phyloP scores from a whole-genome alignment of 129 eudicot species.

The Chrysanthemum makinoi region DNA sequence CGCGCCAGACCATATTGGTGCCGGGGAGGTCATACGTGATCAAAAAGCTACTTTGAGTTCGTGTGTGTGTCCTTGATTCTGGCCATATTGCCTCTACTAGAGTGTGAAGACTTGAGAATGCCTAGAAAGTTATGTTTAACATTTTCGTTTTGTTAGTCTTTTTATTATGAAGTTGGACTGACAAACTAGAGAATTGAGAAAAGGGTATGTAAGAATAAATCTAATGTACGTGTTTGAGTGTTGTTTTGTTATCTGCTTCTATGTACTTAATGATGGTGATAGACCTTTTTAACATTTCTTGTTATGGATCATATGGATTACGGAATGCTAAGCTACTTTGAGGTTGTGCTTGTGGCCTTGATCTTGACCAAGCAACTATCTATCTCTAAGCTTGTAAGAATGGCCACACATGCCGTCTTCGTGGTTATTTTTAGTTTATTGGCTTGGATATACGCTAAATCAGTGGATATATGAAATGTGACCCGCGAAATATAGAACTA shows the following conservation, averaged over 20 bases:
- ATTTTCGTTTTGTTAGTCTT: no score
- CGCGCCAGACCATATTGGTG: no score
- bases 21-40: no score
- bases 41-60: conserved; percentile 5
- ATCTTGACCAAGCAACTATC: background rate
- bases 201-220: background rate
- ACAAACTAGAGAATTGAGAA: conserved; percentile 1
- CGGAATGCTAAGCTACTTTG: conserved; percentile 11
- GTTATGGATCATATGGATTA: background rate
- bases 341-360: conserved; percentile 10
- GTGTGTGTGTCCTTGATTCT: conserved; percentile 11
- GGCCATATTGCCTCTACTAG: background rate
- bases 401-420: no score
- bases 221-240: background rate
- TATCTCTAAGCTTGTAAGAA: no score
- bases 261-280: background rate
- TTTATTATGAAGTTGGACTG: background rate
- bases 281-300: background rate
- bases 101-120: background rate
- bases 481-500: no score
- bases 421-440: no score
- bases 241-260: conserved; percentile 10
- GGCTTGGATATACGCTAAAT: no score
- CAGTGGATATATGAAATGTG: no score
- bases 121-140: background rate